Evolutionary conservation across 2,329 filamentous ascomycete species (phyloP).

Genomic region (Aspergillus quadricinctus): DNA sequence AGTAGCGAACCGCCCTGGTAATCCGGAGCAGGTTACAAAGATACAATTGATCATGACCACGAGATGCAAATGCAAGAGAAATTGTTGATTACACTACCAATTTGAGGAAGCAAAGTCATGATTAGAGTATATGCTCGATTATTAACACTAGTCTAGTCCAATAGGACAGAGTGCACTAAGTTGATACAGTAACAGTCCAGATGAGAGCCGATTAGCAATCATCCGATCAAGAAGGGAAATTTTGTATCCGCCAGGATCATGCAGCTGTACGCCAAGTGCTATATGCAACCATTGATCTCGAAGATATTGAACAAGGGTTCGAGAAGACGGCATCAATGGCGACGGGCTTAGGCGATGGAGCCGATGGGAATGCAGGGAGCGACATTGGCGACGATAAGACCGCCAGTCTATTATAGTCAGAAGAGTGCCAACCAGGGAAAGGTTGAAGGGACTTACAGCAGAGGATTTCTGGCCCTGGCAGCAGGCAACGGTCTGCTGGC

Average conservation of each 20-base stretch:
- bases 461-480: slow-evolving; percentile 1
- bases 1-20: too few species aligned
- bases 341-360: slow-evolving; percentile 1
- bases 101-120: not conserved
- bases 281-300: not conserved
- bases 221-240: not conserved
- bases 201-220: not conserved
- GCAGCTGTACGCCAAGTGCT: slow-evolving; percentile 1
- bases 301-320: not conserved
- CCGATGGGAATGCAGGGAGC: slow-evolving; percentile 3
- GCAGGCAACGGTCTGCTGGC: slow-evolving; percentile 11
- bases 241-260: not conserved
- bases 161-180: not conserved
- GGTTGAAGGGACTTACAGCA: not conserved
- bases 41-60: not conserved
- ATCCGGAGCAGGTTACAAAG: too few species aligned
- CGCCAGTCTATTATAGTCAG: not conserved
- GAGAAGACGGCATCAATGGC: not conserved
- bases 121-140: not conserved
- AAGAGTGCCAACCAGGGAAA: not conserved
- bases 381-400: not conserved
- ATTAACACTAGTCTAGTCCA: not conserved
- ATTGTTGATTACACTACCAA: not conserved
- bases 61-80: not conserved
- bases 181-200: not conserved